A percentile compares a stretch with the other conserved stretches of the same genome.
These are phyloP conservation scores for Salix caprea DNA, from an alignment of 345 rosid genomes.

Conservation along the genomic window DNA sequence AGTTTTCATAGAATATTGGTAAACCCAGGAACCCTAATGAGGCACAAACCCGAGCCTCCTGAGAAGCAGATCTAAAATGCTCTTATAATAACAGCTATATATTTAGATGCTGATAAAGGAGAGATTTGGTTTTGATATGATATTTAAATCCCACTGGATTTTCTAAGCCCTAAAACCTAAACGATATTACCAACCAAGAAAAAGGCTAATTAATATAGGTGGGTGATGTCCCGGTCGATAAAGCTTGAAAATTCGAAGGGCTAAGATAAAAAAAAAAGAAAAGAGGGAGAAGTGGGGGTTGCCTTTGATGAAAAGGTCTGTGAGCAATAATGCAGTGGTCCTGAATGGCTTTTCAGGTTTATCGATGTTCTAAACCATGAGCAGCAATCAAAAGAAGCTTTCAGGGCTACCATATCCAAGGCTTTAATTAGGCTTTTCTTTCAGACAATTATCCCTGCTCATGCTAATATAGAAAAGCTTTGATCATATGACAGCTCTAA, in stretches of 20 bases:
- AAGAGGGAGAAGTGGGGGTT: background rate
- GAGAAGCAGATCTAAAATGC: too few relatives aligned
- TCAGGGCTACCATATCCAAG: background rate
- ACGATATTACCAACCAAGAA: too few relatives aligned
- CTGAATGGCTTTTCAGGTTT: background rate
- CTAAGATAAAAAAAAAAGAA: background rate
- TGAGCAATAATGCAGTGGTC: slow-evolving; percentile 5
- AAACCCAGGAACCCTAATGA: background rate
- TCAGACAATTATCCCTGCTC: background rate
- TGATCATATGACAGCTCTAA: too few relatives aligned
- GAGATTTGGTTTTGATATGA: too few relatives aligned
- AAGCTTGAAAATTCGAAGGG: background rate
- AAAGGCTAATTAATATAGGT: too few relatives aligned
- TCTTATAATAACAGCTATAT: too few relatives aligned
- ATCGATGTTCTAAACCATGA: background rate
- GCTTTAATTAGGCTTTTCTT: background rate
- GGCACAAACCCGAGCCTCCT: too few relatives aligned
- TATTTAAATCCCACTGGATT: too few relatives aligned
- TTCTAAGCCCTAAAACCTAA: too few relatives aligned
- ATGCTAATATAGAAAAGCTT: too few relatives aligned
- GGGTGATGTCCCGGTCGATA: background rate
- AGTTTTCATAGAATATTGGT: background rate
- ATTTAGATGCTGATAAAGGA: too few relatives aligned
- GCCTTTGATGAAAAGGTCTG: background rate
- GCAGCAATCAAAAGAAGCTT: too few relatives aligned